Conservation (phyloP, 768 basidiomycete species). For the Paxillus involutus region DNA sequence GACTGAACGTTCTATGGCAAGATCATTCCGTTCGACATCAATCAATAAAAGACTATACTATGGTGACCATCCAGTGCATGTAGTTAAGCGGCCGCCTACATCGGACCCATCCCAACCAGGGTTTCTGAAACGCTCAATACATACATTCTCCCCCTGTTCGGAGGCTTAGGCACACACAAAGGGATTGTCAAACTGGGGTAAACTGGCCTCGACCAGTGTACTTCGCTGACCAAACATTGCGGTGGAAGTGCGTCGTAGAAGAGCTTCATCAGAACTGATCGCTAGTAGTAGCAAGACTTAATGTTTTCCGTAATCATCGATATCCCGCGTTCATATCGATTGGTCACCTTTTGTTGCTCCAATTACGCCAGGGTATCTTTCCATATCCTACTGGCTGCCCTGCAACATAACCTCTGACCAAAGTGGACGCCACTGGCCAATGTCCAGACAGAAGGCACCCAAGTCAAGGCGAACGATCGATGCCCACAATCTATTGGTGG, state of each 20-base stretch:
- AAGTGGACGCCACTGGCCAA: not conserved
- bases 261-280: not conserved
- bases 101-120: too few species aligned
- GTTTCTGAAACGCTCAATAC: too few species aligned
- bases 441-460: not conserved
- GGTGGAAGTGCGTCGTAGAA: not conserved
- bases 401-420: not conserved
- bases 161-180: not conserved
- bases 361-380: conserved; percentile 20
- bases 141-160: too few species aligned
- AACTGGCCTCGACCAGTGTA: not conserved
- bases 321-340: conserved; percentile 32
- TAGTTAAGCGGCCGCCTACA: not conserved
- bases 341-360: conserved; percentile 51
- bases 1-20: not conserved
- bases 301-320: conserved; percentile 13
- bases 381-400: conserved; percentile 1
- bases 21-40: not conserved
- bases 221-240: too few species aligned
- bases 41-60: not conserved
- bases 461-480: not conserved
- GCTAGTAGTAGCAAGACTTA: too few species aligned
- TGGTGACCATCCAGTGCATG: not conserved
- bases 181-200: conserved; percentile 6
- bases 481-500: too few species aligned